Percentiles rank a stretch among this genome's conserved stretches.
These are phyloP conservation scores for Rhynchosporium secalis DNA, from an alignment of 2,329 filamentous ascomycete species.

Conservation along the genomic window DNA sequence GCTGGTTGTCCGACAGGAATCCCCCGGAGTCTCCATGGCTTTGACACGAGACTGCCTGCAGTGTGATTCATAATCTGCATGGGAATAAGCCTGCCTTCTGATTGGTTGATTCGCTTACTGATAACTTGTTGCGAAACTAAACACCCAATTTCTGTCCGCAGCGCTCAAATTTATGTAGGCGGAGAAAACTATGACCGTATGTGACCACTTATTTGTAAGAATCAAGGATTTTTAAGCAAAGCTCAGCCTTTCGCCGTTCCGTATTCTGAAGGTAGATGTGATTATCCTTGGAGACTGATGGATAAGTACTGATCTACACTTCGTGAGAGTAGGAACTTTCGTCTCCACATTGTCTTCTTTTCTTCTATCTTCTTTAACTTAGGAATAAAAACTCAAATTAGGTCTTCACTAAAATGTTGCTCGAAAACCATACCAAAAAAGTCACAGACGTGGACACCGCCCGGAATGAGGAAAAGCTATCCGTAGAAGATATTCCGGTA, in stretches of 20 bases:
- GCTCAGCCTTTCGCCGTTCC: neutral
- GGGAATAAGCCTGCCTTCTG: neutral
- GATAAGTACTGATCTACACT: neutral
- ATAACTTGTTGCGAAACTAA: neutral
- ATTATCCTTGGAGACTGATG: neutral
- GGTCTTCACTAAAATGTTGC: neutral
- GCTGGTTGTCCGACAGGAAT: neutral
- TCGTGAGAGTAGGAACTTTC: neutral
- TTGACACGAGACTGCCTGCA: neutral
- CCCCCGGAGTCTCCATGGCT: neutral
- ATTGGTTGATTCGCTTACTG: neutral
- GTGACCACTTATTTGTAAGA: neutral
- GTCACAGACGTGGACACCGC: constrained; percentile 13
- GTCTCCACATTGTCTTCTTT: neutral
- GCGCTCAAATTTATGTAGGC: neutral
- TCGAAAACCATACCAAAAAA: neutral
- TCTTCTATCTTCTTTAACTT: too few species aligned
- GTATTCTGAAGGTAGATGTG: neutral
- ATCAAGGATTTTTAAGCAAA: too few species aligned
- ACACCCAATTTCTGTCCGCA: neutral
- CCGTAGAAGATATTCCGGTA: neutral
- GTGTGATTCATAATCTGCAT: neutral
- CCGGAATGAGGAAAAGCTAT: constrained; percentile 1
- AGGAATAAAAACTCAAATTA: neutral
- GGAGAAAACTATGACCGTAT: neutral